Evolutionary conservation across 2,329 filamentous ascomycete species (phyloP), one percentile per base, ranked within the genome.

Genomic region (Diaporthe australafricana): DNA sequence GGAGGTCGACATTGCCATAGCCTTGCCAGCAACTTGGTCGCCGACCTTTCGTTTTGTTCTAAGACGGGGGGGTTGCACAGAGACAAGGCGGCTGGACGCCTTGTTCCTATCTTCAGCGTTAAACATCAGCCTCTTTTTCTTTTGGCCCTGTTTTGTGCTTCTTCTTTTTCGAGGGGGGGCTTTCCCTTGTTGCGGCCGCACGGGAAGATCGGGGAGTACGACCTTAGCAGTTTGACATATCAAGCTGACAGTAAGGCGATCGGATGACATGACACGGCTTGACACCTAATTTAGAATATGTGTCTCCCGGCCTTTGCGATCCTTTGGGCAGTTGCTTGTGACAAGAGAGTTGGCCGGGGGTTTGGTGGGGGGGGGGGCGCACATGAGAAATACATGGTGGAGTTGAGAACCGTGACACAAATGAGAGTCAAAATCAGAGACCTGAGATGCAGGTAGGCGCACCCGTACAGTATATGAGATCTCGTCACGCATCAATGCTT

Each of bases 391-490:
- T 16, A 42, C 16, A n/a, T n/a, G 38, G 27, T 35, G 17, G 50
- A 45, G 32, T 40, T 6, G 65, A 48, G 42, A n/a, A n/a, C 30
- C 48, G 52, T 42, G 35, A 40, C 62, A 71, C 70, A 71, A 30
- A 17, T 67, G 30, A 70, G 60, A 57, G 53, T 65, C 47, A 55
- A 38, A 65, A 72, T 70, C 66, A 70, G 70, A 72, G 66, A 70
- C 70, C 56, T 72, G 17, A 30, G 38, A 74, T 77, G 76, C 75
- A 76, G 62, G 67, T 69, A 76, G 76, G 75, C 75, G 70, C 73
- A 77, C 77, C 76, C 76, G 70, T 75, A 74, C 73, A 73, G 72
- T 75, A 75, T 75, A 75, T 73, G 72, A 77, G 75, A 77, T 78
- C 77, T 78, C 71, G 72, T 74, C 74, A 69, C 47, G 65, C 55